Conservation (phyloP, 768 basidiomycete genomes). For the Leccinum obscurum region DNA sequence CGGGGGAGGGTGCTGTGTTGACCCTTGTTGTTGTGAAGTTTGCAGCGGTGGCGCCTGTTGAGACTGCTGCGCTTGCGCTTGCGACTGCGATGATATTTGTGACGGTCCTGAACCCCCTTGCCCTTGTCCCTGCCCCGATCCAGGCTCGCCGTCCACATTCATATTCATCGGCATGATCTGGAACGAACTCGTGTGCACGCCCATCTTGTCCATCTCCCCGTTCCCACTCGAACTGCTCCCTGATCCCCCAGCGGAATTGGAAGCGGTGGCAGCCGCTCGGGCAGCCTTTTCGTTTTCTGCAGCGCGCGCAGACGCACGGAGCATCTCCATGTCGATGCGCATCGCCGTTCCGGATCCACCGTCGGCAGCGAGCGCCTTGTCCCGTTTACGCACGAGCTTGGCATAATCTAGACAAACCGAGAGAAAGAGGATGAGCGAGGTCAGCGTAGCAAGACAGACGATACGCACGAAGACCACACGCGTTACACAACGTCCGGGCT, state of each 20-base stretch:
- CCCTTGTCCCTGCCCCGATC: slow-evolving; percentile 8
- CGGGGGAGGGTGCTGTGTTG: slow-evolving; percentile 12
- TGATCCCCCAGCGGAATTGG: slow-evolving; percentile 22
- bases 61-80: not conserved
- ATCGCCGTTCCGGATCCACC: slow-evolving; percentile 45
- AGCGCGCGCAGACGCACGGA: slow-evolving; percentile 71
- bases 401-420: slow-evolving; percentile 55
- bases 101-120: not conserved
- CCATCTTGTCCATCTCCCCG: slow-evolving; percentile 31
- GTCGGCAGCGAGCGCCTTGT: slow-evolving; percentile 58
- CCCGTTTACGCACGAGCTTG: slow-evolving; percentile 77
- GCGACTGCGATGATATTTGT: slow-evolving; percentile 1
- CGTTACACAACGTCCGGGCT: slow-evolving; percentile 81
- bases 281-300: slow-evolving; percentile 41
- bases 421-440: too few species aligned
- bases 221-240: slow-evolving; percentile 6
- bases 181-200: slow-evolving; percentile 60
- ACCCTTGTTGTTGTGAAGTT: slow-evolving; percentile 8
- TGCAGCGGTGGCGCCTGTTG: slow-evolving; percentile 7
- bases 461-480: slow-evolving; percentile 72
- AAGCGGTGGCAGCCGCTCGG: slow-evolving; percentile 30
- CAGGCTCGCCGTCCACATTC: slow-evolving; percentile 21
- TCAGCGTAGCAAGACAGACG: not conserved
- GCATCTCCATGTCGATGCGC: slow-evolving; percentile 71
- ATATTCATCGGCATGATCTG: slow-evolving; percentile 40